Percentiles rank a stretch among this genome's conserved stretches.
phyloP scores from a whole-genome alignment of 208 protist species.

The Trypanosomatidae sp. region DNA sequence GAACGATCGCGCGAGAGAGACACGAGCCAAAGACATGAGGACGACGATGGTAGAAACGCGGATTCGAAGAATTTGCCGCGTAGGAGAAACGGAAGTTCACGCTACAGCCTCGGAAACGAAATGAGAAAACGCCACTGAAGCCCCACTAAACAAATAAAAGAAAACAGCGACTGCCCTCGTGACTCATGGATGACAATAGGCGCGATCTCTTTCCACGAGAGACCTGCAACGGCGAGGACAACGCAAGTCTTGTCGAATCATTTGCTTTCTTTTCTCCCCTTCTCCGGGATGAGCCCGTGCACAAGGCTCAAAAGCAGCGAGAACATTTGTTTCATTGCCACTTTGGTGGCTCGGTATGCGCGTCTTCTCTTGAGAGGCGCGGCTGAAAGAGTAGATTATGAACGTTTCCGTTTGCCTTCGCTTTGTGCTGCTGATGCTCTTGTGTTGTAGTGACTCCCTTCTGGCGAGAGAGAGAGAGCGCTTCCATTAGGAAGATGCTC shows the following conservation, averaged over 20 bases:
- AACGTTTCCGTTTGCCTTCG: background rate
- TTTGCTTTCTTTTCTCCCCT: background rate
- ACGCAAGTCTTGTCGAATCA: background rate
- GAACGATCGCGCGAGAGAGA: background rate
- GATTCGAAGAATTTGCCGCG: background rate
- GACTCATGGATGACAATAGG: background rate
- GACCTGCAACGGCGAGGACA: background rate
- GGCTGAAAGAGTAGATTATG: background rate
- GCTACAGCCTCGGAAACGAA: background rate
- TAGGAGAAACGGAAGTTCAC: background rate
- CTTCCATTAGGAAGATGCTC: background rate
- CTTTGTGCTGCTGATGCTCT: background rate
- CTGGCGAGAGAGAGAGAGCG: background rate
- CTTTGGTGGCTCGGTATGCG: background rate
- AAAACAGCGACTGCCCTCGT: background rate
- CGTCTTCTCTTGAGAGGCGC: background rate
- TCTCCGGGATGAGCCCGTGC: background rate
- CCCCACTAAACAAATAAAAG: background rate
- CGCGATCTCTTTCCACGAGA: background rate
- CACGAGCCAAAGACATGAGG: background rate
- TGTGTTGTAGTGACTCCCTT: background rate
- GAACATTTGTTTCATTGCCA: background rate
- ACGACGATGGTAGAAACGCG: too few species aligned
- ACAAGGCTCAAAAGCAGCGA: background rate
- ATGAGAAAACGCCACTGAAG: background rate